Conservation (phyloP, 1,284 basidiomycete species). For the Cutaneotrichosporon sp. region DNA sequence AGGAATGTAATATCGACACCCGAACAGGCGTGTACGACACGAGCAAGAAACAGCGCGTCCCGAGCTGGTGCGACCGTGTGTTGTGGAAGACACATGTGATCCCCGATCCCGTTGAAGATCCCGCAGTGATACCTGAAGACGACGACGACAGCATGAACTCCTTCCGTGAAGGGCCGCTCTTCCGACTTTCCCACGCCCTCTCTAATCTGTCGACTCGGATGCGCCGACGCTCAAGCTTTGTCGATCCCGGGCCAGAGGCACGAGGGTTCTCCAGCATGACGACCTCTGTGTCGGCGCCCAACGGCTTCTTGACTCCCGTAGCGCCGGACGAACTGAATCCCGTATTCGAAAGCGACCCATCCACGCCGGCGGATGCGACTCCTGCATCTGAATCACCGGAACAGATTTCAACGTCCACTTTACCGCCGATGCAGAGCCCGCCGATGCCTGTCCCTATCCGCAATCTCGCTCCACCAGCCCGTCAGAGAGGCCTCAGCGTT, state of each 20-base stretch:
- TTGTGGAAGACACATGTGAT: conserved; percentile 46
- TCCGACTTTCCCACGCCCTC: conserved; percentile 32
- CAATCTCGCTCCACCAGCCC: neutral
- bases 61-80: conserved; percentile 52
- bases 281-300: neutral
- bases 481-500: neutral
- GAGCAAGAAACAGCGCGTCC: conserved; percentile 53
- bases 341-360: neutral
- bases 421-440: neutral
- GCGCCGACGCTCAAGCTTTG: conserved; percentile 15
- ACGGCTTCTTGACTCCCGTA: neutral
- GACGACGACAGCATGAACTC: conserved; percentile 2
- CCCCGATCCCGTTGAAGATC: conserved; percentile 11
- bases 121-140: conserved; percentile 16
- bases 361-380: neutral
- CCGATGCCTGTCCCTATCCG: neutral
- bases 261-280: neutral
- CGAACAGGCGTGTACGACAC: conserved; percentile 51
- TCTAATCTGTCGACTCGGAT: conserved; percentile 33
- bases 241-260: neutral
- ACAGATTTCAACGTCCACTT: neutral
- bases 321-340: neutral
- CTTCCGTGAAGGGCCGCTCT: conserved; percentile 8
- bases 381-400: neutral
- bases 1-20: conserved; percentile 35